A percentile compares a stretch with the other conserved stretches of the same genome.
phyloP scores from a whole-genome alignment of 140 eudicot species.

The Bidens hawaiensis region DNA sequence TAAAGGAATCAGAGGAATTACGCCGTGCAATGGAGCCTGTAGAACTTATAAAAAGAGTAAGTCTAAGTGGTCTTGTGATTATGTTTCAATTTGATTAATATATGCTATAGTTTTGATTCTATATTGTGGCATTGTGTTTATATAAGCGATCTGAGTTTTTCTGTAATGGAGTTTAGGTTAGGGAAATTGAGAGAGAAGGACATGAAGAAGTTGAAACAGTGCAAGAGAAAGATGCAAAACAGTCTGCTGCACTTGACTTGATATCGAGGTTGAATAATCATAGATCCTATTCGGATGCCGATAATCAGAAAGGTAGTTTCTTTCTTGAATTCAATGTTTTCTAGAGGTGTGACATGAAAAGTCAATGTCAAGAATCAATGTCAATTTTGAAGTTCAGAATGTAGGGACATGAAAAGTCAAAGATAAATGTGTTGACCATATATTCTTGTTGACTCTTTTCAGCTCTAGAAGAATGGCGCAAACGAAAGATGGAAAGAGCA shows the following conservation, averaged over 20 bases:
- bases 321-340: conserved; percentile 7
- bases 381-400: background rate
- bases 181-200: conserved; percentile 70
- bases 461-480: conserved; percentile 97
- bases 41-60: conserved; percentile 79
- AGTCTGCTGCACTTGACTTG: conserved; percentile 79
- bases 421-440: background rate
- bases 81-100: background rate
- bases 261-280: conserved; percentile 65
- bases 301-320: conserved; percentile 60
- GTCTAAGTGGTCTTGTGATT: conserved; percentile 12
- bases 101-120: background rate
- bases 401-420: conserved; percentile 21
- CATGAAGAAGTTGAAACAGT: conserved; percentile 42
- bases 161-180: conserved; percentile 40
- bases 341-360: no score
- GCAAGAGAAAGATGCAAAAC: conserved; percentile 73
- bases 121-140: background rate
- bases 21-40: conserved; percentile 74
- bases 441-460: background rate
- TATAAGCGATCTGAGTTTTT: background rate
- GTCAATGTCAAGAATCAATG: background rate
- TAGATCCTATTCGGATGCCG: conserved; percentile 59
- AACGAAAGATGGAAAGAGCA: conserved; percentile 86
- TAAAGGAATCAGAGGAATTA: conserved; percentile 79